Base-by-base conservation (phyloP, 2,329 filamentous ascomycete species). In the Neofusicoccum umdonicola region DNA sequence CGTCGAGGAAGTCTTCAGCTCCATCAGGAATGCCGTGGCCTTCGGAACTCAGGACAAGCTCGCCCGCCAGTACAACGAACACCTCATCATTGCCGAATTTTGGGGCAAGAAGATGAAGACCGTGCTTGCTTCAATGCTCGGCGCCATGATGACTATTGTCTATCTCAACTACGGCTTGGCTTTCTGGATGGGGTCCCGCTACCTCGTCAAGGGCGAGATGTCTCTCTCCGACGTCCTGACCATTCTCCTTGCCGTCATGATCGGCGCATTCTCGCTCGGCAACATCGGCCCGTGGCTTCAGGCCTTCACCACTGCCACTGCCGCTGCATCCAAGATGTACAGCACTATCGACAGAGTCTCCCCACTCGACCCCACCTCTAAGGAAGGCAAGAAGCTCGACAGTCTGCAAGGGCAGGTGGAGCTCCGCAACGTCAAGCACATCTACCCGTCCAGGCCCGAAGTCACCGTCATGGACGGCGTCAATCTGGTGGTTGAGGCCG, bases 21-120 rank as follows among this genome's bases (percentile, higher is more conserved):
- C 93, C 1, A 90, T 98, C 69, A 88, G 95, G 68, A 98, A 96
- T 73, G 91, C 94, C 6, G 88, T 92, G 7, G 95, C 95, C 35
- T 99, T 97, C 72, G 92, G 92, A 48, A 97, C 93, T 0, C 93
- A 98, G 77, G 90, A 94, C 64, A 93, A 94, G 68, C 85, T 98
- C n/a, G 92, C 94, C 11, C 85, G 85, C 67, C 90, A 94, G 76
- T 98, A 98, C 74, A 91, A 96, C 70, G 75, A 73, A 2, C 91
- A 96, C 74, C 82, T 98, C 37, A 78, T 79, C 48, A 84, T 85
- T 63, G 93, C 93, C 13, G 89, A 95, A 73, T 85, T 82, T 69
- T 92, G 85, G 74, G 95, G 94, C 19, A 88, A 87, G 77, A 90
- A 87, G 71, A 85, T 90, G 72, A 94, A 97, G 80, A 81, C 85